These are phyloP conservation scores for Spizellomyces sp. DNA, from an alignment of 192 early-diverging fungal genomes.

Conservation along the genomic window DNA sequence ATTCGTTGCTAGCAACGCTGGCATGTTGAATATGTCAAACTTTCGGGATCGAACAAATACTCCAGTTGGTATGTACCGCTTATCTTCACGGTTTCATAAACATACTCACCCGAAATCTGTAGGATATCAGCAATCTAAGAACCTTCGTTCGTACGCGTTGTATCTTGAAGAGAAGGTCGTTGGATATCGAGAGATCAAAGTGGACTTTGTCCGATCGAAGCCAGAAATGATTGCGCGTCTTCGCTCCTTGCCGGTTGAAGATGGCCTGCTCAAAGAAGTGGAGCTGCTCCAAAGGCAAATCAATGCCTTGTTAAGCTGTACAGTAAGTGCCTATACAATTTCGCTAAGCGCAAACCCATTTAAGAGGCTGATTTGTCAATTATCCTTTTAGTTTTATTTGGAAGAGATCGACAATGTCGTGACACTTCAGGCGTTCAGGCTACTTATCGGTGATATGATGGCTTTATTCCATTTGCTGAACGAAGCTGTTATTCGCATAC, in stretches of 20 bases:
- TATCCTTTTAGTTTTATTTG: conserved; percentile 62
- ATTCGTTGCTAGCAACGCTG: conserved; percentile 53
- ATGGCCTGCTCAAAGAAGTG: conserved; percentile 65
- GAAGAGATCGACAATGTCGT: conserved; percentile 75
- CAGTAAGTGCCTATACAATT: conserved; percentile 45
- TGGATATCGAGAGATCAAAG: conserved; percentile 62
- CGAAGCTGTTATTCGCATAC: conserved; percentile 75
- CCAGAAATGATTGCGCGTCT: conserved; percentile 54
- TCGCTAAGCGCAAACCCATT: not conserved
- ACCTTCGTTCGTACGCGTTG: conserved; percentile 66
- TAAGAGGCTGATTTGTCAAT: not conserved
- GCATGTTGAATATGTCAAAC: conserved; percentile 47
- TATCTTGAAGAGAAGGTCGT: conserved; percentile 74
- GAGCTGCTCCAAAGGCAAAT: conserved; percentile 71
- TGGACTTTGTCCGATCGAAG: conserved; percentile 64
- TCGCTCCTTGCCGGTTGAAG: conserved; percentile 54
- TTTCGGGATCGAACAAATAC: conserved; percentile 57
- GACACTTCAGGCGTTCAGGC: conserved; percentile 67
- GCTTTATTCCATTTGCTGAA: conserved; percentile 73
- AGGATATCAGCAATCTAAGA: conserved; percentile 52
- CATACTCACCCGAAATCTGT: not conserved
- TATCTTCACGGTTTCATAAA: conserved; percentile 3
- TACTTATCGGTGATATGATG: conserved; percentile 74
- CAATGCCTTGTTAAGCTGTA: conserved; percentile 65
- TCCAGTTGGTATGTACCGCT: conserved; percentile 27